Evolutionary conservation across 1,139 yeast genomes (phyloP).

Genomic region (Saccharomyces hybrid): DNA sequence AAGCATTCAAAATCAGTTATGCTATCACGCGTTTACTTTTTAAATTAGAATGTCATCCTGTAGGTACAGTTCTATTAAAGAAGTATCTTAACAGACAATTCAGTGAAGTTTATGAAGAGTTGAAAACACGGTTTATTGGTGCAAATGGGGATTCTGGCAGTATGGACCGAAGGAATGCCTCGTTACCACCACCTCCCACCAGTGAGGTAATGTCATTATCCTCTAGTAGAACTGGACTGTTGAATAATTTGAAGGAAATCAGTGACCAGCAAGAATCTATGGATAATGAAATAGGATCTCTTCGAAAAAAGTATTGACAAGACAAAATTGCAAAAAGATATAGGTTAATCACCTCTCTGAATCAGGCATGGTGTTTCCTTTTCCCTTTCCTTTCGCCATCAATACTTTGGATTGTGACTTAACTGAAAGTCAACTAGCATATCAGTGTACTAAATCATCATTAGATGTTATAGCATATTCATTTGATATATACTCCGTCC

Average conservation of each 20-base stretch:
- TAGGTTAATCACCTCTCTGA: neutral
- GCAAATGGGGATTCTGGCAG: neutral
- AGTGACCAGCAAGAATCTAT: constrained; percentile 6
- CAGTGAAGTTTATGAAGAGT: neutral
- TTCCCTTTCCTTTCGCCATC: neutral
- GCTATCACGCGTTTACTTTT: constrained; percentile 11
- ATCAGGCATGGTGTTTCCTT: neutral
- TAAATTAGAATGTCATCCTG: constrained; percentile 16
- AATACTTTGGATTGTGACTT: neutral
- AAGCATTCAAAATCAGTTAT: constrained; percentile 11
- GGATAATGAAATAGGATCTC: neutral
- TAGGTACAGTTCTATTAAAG: constrained; percentile 15
- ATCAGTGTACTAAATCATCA: constrained; percentile 1
- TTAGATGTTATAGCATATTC: neutral
- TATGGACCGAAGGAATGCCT: neutral
- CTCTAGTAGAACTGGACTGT: constrained; percentile 9
- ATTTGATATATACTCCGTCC: neutral
- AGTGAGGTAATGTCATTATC: neutral
- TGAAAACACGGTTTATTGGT: neutral
- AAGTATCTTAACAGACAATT: constrained; percentile 4
- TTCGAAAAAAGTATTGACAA: neutral
- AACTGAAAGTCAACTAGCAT: neutral
- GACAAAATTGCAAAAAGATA: neutral
- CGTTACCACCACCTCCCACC: neutral
- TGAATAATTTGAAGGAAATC: constrained; percentile 12